Evolutionary conservation across 2,329 filamentous ascomycete species (phyloP).

Genomic region (Beauveria asiatica): DNA sequence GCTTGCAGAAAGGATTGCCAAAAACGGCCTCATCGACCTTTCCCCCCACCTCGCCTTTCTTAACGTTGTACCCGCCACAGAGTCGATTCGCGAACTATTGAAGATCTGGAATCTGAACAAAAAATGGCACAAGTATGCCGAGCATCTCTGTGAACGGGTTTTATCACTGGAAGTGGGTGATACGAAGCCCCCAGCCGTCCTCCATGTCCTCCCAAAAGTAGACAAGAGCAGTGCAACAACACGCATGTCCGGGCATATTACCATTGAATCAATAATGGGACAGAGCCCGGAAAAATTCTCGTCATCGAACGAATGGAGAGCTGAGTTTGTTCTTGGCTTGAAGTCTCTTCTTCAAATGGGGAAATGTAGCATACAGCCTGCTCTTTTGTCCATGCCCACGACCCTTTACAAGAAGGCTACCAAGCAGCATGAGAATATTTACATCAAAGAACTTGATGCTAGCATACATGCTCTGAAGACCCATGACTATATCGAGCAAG

Average conservation of each 20-base stretch:
- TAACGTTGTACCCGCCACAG: neutral
- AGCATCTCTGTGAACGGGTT: neutral
- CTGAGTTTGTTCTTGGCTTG: neutral
- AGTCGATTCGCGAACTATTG: rapidly evolving
- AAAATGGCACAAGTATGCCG: neutral
- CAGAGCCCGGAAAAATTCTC: neutral
- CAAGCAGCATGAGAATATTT: neutral
- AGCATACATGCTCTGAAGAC: neutral
- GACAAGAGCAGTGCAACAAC: neutral
- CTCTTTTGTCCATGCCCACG: neutral
- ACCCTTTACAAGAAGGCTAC: neutral
- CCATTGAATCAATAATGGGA: neutral
- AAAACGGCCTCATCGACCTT: neutral
- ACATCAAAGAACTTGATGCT: rapidly evolving
- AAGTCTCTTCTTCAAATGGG: too few relatives aligned
- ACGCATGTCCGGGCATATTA: neutral
- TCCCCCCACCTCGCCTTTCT: rapidly evolving
- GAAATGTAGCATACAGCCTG: neutral
- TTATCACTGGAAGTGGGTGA: neutral
- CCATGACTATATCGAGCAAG: neutral
- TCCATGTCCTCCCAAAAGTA: neutral
- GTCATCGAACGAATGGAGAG: neutral
- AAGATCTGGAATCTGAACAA: neutral
- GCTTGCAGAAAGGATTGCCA: neutral
- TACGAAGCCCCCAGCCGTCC: neutral